Evolutionary conservation across 176 grass and related monocot genomes (phyloP), one percentile per base, ranked within the genome.

Genomic region (Triticum turgidum): DNA sequence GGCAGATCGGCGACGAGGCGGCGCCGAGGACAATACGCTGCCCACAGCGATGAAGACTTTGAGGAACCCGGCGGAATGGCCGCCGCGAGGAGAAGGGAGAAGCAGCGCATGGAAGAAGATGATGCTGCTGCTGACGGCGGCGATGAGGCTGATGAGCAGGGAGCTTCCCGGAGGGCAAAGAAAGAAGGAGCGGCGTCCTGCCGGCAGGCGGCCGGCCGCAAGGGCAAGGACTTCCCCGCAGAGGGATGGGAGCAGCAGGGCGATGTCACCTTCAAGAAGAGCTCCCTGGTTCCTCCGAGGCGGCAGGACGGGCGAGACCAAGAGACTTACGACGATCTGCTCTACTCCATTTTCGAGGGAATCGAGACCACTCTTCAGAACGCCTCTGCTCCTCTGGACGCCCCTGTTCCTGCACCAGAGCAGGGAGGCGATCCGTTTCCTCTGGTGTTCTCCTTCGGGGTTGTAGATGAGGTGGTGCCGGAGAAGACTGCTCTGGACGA

Each of bases 401-500:
- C 24, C 73, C 17, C 25, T 30, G 25, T 30, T 76, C 73, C 33
- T 61, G 32, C 34, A 14, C 52, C 52, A 73, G 75, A 2, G 49
- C 74, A 35, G 32, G 44, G 7, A 25, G 65, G 41, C 15, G 61
- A 32, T 38, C 27, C 30, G 66, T 73, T 84, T 32, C 76, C 87
- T 51, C 11, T 89, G 54, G 12, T 72, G 1, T 89, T 89, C 82
- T 84, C 87, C 13, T 89, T 89, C 12, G 81, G 41, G 70, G 82
- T 80, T 42, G 75, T 84, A 11, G 75, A 73, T 3, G 75, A 63
- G 73, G 73, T 52, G 14, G 13, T 35, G 54, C 10, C 3, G 24
- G 75, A 81, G 7, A 88, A 73, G 37, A 49, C 76, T 18, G 74
- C 56, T 20, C 25, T 17, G 41, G 67, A 84, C 25, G 81, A 84